phyloP scores from a whole-genome alignment of 2,329 filamentous ascomycete species.

The Boeremia exigua region DNA sequence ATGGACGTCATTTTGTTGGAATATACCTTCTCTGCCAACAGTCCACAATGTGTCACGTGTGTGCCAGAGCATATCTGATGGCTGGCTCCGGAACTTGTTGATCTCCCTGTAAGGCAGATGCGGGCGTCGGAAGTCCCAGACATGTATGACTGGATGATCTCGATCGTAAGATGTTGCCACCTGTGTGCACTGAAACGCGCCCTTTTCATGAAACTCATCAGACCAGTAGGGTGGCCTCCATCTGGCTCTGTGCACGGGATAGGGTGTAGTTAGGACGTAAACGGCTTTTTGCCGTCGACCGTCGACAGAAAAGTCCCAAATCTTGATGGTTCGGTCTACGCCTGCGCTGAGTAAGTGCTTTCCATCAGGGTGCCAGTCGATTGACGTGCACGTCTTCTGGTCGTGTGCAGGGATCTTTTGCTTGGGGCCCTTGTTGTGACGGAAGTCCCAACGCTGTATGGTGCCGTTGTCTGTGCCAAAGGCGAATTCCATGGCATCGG shows the following conservation, averaged over 20 bases:
- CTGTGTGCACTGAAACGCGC: constrained; percentile 66
- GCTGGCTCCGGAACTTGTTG: constrained; percentile 60
- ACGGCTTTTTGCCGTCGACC: constrained; percentile 64
- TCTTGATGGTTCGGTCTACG: constrained; percentile 65
- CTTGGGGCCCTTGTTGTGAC: constrained; percentile 62
- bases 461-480: constrained; percentile 69
- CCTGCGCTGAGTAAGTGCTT: constrained; percentile 69
- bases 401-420: constrained; percentile 68
- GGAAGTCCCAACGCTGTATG: constrained; percentile 69
- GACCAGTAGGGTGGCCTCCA: constrained; percentile 68
- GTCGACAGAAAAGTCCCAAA: constrained; percentile 67
- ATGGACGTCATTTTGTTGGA: constrained; percentile 68
- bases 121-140: constrained; percentile 70
- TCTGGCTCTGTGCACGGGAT: constrained; percentile 66
- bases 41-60: constrained; percentile 70
- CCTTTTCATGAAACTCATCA: constrained; percentile 57
- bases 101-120: constrained; percentile 68
- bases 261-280: constrained; percentile 65
- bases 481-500: constrained; percentile 67
- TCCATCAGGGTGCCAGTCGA: constrained; percentile 72
- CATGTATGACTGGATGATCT: constrained; percentile 65
- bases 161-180: constrained; percentile 68
- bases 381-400: constrained; percentile 62
- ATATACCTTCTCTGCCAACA: constrained; percentile 65
- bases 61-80: constrained; percentile 68